Base-by-base conservation (phyloP, 129 eudicot species). In the Silybum marianum region DNA sequence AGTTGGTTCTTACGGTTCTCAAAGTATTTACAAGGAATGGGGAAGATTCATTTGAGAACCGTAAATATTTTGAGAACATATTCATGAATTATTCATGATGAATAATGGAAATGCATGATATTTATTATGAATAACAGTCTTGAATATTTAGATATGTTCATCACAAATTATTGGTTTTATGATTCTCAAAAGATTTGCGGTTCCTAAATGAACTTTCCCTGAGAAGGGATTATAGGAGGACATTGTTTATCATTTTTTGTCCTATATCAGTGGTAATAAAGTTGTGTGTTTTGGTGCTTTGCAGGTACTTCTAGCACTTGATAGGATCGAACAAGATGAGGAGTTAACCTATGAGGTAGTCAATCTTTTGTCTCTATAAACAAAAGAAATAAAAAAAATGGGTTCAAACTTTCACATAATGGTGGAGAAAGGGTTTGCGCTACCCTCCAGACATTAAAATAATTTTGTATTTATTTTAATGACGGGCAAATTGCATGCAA, bases 291-390 rank as follows among this genome's bases (percentile, higher is more conserved):
- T 42, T 72, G 58, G 69, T 39, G 26, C 30, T 78, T 71, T 84
- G 80, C 84, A 94, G 97, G 90, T 92, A 69, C 78, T 95, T 54
- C 71, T 89, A 76, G 97, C 94, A 14, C 91, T 95, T 76, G 93
- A 92, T 76, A 88, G 97, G 80, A 89, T 92, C 32, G 98, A 89
- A 67, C 94, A 90, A 78, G 90, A 90, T 78, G 96, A 89, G 46
- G 96, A 86, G 85, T 85, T 88, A 34, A 82, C 97, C 62, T 88
- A 89, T 67, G 98, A 92, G 97, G 98, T 95, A 94, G 26, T 36
- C n/a, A 36, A 51, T 65, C 26, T 75, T 60, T 78, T 18, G n/a
- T 68, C 73, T 34, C 16, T 44, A 18, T 36, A 26, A 21, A 24
- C 18, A 23, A 42, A 73, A 39, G 30, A 18, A 70, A 36, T 4